Conservation (phyloP, 1,284 basidiomycete genomes). For the Trichosporon inkin region DNA sequence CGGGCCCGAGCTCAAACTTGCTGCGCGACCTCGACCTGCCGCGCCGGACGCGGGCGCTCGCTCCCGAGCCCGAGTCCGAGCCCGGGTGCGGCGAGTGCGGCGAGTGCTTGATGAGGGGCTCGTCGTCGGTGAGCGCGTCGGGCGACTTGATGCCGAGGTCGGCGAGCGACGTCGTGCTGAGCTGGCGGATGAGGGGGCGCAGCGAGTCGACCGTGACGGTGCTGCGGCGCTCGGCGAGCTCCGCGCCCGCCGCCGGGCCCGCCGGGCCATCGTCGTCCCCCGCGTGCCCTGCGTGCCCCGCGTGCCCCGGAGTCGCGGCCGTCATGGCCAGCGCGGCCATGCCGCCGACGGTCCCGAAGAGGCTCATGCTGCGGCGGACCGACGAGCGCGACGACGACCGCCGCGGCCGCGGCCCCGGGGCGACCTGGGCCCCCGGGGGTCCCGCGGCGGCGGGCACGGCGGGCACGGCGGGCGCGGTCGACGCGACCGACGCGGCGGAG, state of each 20-base stretch:
- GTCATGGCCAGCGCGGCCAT: constrained; percentile 37
- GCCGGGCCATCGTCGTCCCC: constrained; percentile 12
- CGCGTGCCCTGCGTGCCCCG: background rate
- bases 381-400: background rate
- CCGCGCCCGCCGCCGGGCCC: constrained; percentile 21
- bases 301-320: background rate
- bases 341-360: constrained; percentile 38
- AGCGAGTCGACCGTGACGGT: constrained; percentile 18
- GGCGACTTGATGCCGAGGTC: constrained; percentile 17
- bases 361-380: constrained; percentile 33
- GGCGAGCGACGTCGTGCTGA: constrained; percentile 27
- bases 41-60: background rate
- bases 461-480: background rate
- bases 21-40: background rate
- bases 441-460: background rate
- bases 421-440: background rate
- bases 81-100: constrained; percentile 10
- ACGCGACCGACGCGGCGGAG: background rate
- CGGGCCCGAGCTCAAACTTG: background rate
- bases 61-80: background rate
- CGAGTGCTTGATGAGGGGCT: constrained; percentile 29
- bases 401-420: background rate
- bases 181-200: constrained; percentile 29
- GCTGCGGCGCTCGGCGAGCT: background rate
- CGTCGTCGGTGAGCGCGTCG: constrained; percentile 19